These are phyloP conservation scores for Fusarium nygamai DNA, from an alignment of 2,329 filamentous ascomycete genomes.

Conservation along the genomic window DNA sequence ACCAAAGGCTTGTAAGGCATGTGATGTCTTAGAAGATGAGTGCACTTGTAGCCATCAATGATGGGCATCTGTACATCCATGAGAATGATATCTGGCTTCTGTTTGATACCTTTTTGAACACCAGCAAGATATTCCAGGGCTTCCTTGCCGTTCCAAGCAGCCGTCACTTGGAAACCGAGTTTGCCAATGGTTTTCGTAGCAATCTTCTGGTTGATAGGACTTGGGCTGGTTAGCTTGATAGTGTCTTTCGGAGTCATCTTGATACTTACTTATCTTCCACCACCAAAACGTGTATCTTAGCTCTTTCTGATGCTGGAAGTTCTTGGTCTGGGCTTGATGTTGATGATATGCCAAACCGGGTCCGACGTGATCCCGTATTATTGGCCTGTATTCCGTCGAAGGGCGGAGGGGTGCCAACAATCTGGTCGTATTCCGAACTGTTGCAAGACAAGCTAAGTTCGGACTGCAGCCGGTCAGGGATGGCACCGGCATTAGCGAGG, in stretches of 20 bases:
- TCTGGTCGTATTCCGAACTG: slow-evolving; percentile 70
- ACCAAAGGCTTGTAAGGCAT: slow-evolving; percentile 69
- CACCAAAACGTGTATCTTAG: slow-evolving; percentile 75
- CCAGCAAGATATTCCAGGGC: slow-evolving; percentile 76
- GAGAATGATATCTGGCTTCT: slow-evolving; percentile 77
- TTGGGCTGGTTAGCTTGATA: slow-evolving; percentile 43
- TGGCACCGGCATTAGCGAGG: slow-evolving; percentile 69
- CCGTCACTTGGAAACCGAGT: slow-evolving; percentile 75
- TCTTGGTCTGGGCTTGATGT: slow-evolving; percentile 56
- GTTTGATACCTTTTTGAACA: slow-evolving; percentile 59
- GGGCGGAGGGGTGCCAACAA: slow-evolving; percentile 52
- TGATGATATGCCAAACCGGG: slow-evolving; percentile 47
- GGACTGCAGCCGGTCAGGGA: slow-evolving; percentile 74
- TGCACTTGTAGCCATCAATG: slow-evolving; percentile 81
- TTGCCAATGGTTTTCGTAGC: slow-evolving; percentile 79
- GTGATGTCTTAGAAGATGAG: slow-evolving; percentile 76
- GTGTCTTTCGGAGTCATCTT: background rate
- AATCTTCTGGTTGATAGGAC: slow-evolving; percentile 77
- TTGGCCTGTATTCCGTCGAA: slow-evolving; percentile 40
- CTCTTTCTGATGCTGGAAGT: slow-evolving; percentile 66
- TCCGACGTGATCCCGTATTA: slow-evolving; percentile 43
- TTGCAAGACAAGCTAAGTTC: slow-evolving; percentile 73
- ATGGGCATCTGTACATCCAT: slow-evolving; percentile 84
- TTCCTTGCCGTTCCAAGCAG: slow-evolving; percentile 82
- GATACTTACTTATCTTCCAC: slow-evolving; percentile 80